These are phyloP conservation scores for Syzygium grande DNA, from an alignment of 345 rosid species.

Conservation along the genomic window DNA sequence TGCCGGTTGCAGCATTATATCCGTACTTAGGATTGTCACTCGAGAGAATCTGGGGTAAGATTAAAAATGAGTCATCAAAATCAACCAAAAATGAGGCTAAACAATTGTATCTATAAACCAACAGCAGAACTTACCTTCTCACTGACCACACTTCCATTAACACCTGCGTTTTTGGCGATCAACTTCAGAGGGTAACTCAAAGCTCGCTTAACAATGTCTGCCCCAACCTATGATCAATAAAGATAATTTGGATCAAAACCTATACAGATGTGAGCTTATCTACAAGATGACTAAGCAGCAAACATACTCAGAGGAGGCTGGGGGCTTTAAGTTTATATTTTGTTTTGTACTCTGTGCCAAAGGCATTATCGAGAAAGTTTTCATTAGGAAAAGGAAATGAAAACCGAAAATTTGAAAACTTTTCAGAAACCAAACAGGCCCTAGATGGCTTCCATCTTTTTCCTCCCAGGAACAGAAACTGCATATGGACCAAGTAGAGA, in stretches of 20 bases:
- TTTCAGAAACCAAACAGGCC: background rate
- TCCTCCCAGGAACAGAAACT: background rate
- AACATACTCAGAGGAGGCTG: background rate
- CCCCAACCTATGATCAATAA: conserved; percentile 60
- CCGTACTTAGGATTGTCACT: conserved; percentile 61
- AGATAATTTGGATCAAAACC: background rate
- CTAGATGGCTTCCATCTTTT: background rate
- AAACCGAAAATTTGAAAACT: background rate
- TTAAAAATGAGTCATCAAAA: background rate
- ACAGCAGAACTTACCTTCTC: conserved; percentile 52
- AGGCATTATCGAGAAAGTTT: background rate
- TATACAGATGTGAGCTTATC: background rate
- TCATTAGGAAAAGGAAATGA: background rate
- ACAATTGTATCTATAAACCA: background rate
- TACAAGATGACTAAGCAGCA: background rate
- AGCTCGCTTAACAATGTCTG: conserved; percentile 89
- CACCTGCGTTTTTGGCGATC: conserved; percentile 96
- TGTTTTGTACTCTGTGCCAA: background rate
- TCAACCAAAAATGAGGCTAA: background rate
- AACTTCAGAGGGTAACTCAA: conserved; percentile 79
- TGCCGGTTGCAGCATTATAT: conserved; percentile 93
- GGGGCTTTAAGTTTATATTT: background rate
- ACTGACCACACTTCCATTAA: conserved; percentile 90
- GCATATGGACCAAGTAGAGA: background rate
- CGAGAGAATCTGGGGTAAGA: conserved; percentile 51